Evolutionary conservation across 495 filamentous ascomycete species (phyloP), one percentile per base, ranked within the genome.

Genomic region (Xylaria sp.): DNA sequence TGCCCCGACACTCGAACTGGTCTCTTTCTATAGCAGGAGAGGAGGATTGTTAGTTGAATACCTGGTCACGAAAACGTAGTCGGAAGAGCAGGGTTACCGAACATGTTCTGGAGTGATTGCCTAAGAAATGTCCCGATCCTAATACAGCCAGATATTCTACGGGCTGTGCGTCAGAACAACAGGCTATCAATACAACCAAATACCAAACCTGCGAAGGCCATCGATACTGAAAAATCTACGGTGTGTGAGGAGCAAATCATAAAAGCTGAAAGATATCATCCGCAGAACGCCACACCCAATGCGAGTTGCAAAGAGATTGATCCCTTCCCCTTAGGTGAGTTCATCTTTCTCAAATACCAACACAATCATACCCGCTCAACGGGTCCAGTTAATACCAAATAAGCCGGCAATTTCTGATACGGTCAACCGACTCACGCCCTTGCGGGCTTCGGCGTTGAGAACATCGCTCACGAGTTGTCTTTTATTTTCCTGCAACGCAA

Each of bases 401-500:
- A 96, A 80, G 73, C 89, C 93, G 35, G 84, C 88, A 52, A 97
- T 81, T 75, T 97, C 91, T 29, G 82, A 77, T 3, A 85, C 75
- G 48, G 86, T 87, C 35, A 97, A 77, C 12, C 92, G 83, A 9
- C 86, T 85, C 15, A 95, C 83, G 52, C 85, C 88, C 75, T 88
- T 86, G 31, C 85, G 86, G 37, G 89, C 90, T 29, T 89, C 91
- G 80, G 97, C 93, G 76, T 97, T 93, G 9, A 99, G 86, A 19
- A 95, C 96, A 3, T 88, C 85, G 61, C 92, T 88, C 57, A 98
- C 95, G 11, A 97, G 78, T 46, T 87, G 85, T 2, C 91, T 85
- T 84, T 98, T 98, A 78, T 89, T 84, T 46, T 97, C 90, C 79
- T 98, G 95, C n/a, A 98, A 83, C 17, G 83, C 87, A 41, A 95